Evolutionary conservation across 225 moss, liverwort and hornwort species (phyloP).

Genomic region (Pleurozium schreberi): DNA sequence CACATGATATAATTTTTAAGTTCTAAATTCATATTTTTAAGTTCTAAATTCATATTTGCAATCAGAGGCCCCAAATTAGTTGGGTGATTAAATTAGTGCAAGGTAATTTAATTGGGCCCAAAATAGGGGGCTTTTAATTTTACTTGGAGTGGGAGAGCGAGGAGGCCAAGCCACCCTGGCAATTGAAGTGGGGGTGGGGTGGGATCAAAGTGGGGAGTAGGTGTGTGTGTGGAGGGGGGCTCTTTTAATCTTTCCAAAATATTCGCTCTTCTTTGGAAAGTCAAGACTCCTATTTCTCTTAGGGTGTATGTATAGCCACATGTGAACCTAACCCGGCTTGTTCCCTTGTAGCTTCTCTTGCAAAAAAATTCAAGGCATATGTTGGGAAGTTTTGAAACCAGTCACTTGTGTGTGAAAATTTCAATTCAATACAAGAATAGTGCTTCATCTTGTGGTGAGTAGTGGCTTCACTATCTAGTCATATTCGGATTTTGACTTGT

Average conservation of each 20-base stretch:
- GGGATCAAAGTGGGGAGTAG: neutral
- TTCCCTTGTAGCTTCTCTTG: no score
- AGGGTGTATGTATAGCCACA: accelerated
- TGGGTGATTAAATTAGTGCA: no score
- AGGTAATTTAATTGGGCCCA: no score
- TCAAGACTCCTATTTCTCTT: neutral
- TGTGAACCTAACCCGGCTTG: accelerated
- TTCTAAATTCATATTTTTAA: no score
- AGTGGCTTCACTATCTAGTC: neutral
- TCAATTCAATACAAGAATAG: neutral
- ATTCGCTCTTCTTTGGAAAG: neutral
- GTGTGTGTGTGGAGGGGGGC: no score
- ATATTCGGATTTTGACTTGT: neutral
- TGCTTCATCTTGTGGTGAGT: neutral
- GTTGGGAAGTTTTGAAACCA: accelerated
- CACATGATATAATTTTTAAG: no score
- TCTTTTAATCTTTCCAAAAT: neutral
- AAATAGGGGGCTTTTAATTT: no score
- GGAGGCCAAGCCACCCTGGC: no score
- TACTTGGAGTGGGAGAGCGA: no score
- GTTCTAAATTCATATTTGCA: no score
- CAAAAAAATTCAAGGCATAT: accelerated
- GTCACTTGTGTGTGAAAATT: neutral
- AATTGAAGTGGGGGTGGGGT: no score
- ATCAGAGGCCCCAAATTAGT: no score